A percentile compares a stretch with the other conserved stretches of the same genome.
phyloP scores from a whole-genome alignment of 208 protist species.

The Acanthamoeba castellanii region DNA sequence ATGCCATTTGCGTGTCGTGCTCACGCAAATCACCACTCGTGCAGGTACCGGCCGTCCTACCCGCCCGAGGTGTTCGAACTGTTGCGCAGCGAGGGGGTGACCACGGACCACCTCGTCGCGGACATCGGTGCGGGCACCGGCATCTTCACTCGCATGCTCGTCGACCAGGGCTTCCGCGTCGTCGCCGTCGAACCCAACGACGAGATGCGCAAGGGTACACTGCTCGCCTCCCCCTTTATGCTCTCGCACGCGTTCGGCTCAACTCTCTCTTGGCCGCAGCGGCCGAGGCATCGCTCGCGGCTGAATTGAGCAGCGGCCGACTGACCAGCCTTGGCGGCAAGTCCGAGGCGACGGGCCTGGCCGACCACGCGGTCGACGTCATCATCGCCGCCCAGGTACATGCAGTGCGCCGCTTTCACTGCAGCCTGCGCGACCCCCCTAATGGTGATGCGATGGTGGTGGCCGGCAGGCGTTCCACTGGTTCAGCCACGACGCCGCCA shows the following conservation, averaged over 20 bases:
- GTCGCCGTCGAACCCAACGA: conserved; percentile 32
- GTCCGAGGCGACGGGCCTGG: conserved; percentile 7
- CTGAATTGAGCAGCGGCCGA: not conserved
- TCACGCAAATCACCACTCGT: not conserved
- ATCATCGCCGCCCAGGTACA: conserved; percentile 27
- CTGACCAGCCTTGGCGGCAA: not conserved
- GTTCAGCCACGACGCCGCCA: conserved; percentile 29
- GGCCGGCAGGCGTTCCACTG: conserved; percentile 25
- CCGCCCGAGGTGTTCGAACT: conserved; percentile 21
- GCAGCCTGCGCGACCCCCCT: not conserved
- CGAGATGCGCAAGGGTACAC: conserved; percentile 18
- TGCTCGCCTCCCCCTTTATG: too few species aligned
- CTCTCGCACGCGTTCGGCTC: not conserved
- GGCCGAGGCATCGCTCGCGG: not conserved
- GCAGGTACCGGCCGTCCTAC: not conserved
- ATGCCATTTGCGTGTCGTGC: not conserved
- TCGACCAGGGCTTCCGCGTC: conserved; percentile 12
- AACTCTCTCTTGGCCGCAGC: not conserved
- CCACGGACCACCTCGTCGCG: not conserved
- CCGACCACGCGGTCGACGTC: conserved; percentile 19
- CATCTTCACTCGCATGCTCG: conserved; percentile 33
- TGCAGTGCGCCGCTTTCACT: not conserved
- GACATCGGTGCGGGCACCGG: conserved; percentile 25
- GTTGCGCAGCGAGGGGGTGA: not conserved
- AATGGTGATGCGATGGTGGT: not conserved